Conservation (phyloP, 1,284 basidiomycete genomes). For the Coriolopsis trogii region DNA sequence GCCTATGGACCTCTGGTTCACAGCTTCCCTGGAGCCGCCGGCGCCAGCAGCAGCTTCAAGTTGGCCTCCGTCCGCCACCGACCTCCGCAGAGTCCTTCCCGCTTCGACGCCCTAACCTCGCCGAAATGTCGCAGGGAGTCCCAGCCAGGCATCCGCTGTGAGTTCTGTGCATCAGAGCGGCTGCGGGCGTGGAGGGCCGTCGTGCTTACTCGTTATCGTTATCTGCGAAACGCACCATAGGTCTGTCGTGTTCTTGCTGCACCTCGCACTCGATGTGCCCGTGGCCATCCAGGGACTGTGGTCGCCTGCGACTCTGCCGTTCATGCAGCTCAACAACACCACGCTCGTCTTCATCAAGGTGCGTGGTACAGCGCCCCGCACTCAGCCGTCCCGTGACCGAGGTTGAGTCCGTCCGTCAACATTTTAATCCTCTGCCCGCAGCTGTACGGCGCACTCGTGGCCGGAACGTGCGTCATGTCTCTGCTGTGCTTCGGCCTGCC, state of each 20-base stretch:
- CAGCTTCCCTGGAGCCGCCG: background rate
- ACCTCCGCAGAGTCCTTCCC: background rate
- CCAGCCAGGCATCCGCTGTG: constrained; percentile 18
- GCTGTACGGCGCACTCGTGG: constrained; percentile 65
- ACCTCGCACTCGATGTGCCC: constrained; percentile 77
- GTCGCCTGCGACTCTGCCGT: constrained; percentile 64
- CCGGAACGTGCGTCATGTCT: constrained; percentile 59
- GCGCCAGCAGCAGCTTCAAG: too few species aligned
- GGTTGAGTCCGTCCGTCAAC: too few species aligned
- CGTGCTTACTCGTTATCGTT: too few species aligned
- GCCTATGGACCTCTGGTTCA: too few species aligned
- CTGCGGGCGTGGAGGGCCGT: too few species aligned
- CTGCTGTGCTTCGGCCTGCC: constrained; percentile 68
- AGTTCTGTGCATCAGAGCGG: background rate
- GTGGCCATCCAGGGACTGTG: constrained; percentile 75
- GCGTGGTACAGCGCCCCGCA: constrained; percentile 2
- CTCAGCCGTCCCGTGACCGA: background rate
- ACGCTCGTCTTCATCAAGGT: constrained; percentile 77
- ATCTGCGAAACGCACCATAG: constrained; percentile 1
- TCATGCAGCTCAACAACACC: constrained; percentile 81
- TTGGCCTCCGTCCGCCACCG: constrained; percentile 1
- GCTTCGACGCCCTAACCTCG: background rate
- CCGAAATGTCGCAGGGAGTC: constrained; percentile 14
- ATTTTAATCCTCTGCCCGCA: too few species aligned
- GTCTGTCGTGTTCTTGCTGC: constrained; percentile 49